Evolutionary conservation across 75 land plant genomes (phyloP).

Genomic region (Picea glauca): DNA sequence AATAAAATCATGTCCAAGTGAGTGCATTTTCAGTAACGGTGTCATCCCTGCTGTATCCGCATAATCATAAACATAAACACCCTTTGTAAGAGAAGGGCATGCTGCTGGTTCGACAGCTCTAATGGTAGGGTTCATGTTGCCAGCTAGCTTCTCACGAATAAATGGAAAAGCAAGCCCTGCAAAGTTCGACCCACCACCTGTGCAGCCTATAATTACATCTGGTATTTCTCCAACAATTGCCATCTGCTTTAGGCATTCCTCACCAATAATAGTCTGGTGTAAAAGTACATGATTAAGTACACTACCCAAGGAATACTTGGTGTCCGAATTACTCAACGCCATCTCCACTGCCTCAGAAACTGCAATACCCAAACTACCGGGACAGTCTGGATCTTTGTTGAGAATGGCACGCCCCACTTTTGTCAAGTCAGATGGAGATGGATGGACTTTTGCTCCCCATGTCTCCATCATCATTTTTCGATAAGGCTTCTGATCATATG

Average conservation of each 20-base stretch:
- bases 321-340: constrained; percentile 60
- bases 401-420: constrained; percentile 62
- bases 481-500: constrained; percentile 92
- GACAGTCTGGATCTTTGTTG: constrained; percentile 51
- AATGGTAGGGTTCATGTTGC: constrained; percentile 71
- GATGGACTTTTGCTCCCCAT: constrained; percentile 94
- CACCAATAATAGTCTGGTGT: constrained; percentile 93
- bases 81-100: constrained; percentile 88
- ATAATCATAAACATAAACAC: constrained; percentile 86
- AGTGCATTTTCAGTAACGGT: constrained; percentile 96
- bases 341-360: constrained; percentile 92
- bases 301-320: constrained; percentile 91
- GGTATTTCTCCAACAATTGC: constrained; percentile 74
- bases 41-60: constrained; percentile 91
- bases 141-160: constrained; percentile 77
- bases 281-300: constrained; percentile 90
- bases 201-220: constrained; percentile 84
- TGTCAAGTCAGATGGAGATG: constrained; percentile 76
- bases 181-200: constrained; percentile 96
- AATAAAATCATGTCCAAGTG: constrained; percentile 92
- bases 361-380: constrained; percentile 91
- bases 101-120: constrained; percentile 93
- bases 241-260: constrained; percentile 81
- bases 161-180: constrained; percentile 84
- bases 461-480: constrained; percentile 91